These are phyloP conservation scores for Tillandsia leiboldiana DNA, from an alignment of 176 grass and related monocot genomes.

Conservation along the genomic window DNA sequence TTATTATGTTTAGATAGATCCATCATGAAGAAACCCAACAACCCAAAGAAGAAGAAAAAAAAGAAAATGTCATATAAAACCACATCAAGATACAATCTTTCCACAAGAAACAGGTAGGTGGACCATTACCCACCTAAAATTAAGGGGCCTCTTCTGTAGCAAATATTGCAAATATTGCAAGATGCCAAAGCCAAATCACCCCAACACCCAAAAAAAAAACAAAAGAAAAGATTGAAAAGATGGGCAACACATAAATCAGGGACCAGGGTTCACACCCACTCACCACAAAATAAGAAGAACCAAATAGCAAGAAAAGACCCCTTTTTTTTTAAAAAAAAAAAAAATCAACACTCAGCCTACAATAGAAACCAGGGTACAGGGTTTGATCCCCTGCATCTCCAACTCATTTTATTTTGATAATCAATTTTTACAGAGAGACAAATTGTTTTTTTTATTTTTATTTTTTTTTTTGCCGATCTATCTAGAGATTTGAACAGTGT, in stretches of 20 bases:
- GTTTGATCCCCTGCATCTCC: too few species aligned
- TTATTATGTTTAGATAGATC: background rate
- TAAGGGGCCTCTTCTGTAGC: constrained; percentile 12
- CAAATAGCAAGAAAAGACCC: background rate
- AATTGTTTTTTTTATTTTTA: too few species aligned
- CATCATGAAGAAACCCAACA: background rate
- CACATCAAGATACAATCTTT: constrained; percentile 15
- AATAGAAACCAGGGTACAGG: too few species aligned
- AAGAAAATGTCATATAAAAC: constrained; percentile 20
- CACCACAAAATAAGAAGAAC: constrained; percentile 9
- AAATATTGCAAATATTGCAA: constrained; percentile 18
- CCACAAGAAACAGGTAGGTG: constrained; percentile 15
- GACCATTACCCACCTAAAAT: constrained; percentile 19
- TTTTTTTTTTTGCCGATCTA: too few species aligned
- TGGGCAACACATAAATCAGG: background rate
- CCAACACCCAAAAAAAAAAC: constrained; percentile 5
- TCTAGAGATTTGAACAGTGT: too few species aligned
- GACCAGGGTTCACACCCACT: background rate
- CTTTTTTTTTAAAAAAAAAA: too few species aligned
- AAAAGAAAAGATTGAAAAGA: background rate
- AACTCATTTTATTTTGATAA: too few species aligned
- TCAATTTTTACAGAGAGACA: too few species aligned
- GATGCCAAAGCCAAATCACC: constrained; percentile 15
- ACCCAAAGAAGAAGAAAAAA: constrained; percentile 5
- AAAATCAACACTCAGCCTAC: too few species aligned